Conservation (phyloP, 1,284 basidiomycete species). For the Xanthoconium separans region DNA sequence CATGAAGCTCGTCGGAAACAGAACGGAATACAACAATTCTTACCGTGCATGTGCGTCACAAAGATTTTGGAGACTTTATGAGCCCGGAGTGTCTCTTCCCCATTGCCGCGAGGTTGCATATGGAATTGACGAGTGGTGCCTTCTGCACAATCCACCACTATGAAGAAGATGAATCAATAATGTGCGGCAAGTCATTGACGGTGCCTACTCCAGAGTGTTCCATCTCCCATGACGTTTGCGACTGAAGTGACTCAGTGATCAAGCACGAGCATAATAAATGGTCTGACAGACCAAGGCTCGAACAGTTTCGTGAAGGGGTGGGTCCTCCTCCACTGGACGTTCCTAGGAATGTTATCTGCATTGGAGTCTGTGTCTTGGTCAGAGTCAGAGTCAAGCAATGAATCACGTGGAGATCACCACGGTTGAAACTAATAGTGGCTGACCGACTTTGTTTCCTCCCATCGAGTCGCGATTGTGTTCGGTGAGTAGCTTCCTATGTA, state of each 20-base stretch:
- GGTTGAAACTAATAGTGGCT: constrained; percentile 26
- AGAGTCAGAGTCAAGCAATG: neutral
- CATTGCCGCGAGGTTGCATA: constrained; percentile 37
- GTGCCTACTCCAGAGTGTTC: constrained; percentile 62
- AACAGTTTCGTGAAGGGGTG: constrained; percentile 65
- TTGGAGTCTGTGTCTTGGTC: constrained; percentile 26
- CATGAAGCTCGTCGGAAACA: neutral
- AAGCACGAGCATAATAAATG: neutral
- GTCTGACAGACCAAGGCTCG: constrained; percentile 45
- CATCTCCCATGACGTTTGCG: constrained; percentile 52
- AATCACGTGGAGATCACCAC: constrained; percentile 14
- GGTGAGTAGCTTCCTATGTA: constrained; percentile 12
- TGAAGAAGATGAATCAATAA: constrained; percentile 12
- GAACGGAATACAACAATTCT: constrained; percentile 23
- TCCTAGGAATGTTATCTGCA: constrained; percentile 65
- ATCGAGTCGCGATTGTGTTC: constrained; percentile 1
- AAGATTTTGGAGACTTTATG: constrained; percentile 72
- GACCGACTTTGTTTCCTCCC: constrained; percentile 12
- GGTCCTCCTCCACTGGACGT: constrained; percentile 77
- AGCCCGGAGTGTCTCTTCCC: constrained; percentile 42
- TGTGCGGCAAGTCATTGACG: neutral
- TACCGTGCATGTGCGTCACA: constrained; percentile 87
- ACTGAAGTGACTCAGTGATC: constrained; percentile 30
- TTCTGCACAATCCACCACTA: constrained; percentile 88
- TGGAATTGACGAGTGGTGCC: constrained; percentile 73